Conservation (phyloP, 2,329 filamentous ascomycete species). For the Colletotrichum sublineola region DNA sequence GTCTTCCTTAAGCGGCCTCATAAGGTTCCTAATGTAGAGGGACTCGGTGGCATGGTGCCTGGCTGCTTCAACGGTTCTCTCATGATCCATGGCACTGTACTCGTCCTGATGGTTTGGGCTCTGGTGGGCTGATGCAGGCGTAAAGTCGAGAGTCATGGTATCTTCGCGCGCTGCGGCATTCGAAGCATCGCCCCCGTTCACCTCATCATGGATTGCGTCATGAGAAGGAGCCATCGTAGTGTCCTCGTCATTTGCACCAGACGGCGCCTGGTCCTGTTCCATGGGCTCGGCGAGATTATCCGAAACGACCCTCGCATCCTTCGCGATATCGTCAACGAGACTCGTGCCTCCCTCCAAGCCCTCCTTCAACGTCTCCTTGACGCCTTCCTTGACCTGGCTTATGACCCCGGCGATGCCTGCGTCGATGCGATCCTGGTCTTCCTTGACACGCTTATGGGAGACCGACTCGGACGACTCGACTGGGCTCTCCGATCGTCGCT, state of each 20-base stretch:
- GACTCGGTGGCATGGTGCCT: constrained; percentile 80
- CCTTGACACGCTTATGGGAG: constrained; percentile 67
- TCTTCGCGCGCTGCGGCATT: background rate
- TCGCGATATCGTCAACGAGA: constrained; percentile 33
- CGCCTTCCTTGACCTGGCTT: constrained; percentile 21
- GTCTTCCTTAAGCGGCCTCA: constrained; percentile 82
- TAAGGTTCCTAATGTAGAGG: constrained; percentile 90
- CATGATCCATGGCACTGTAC: constrained; percentile 50
- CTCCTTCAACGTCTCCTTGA: constrained; percentile 21
- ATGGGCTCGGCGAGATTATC: constrained; percentile 18
- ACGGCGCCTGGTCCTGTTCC: constrained; percentile 21
- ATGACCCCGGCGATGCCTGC: constrained; percentile 48
- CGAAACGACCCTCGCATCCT: constrained; percentile 27
- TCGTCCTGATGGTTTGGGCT: constrained; percentile 12
- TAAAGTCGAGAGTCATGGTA: background rate
- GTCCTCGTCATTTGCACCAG: constrained; percentile 8
- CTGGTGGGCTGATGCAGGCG: constrained; percentile 21
- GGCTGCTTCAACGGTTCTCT: constrained; percentile 64
- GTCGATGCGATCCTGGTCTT: constrained; percentile 63
- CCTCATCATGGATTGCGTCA: constrained; percentile 13
- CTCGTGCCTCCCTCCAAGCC: constrained; percentile 24
- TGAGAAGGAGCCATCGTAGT: constrained; percentile 24
- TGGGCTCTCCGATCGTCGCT: constrained; percentile 75
- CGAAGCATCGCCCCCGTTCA: background rate
- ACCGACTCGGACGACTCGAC: constrained; percentile 66